A percentile compares a stretch with the other conserved stretches of the same genome.
These are phyloP conservation scores for Phytophthora niederhauseri DNA, from an alignment of 352 stramenopile species.

Conservation along the genomic window DNA sequence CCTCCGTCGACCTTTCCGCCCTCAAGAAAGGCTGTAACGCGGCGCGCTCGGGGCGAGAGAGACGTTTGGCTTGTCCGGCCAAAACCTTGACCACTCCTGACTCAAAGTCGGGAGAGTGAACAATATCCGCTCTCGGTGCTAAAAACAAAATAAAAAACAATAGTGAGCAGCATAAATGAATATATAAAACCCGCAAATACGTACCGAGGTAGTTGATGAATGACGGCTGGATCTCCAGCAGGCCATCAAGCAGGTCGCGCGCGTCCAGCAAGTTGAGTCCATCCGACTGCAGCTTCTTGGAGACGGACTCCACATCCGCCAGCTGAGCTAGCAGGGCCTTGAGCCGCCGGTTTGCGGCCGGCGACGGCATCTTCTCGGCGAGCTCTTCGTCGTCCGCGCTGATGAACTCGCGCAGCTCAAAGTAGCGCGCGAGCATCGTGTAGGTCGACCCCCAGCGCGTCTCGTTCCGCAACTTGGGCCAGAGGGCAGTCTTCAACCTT, in stretches of 20 bases:
- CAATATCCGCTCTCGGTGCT: constrained; percentile 11
- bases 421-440: constrained; percentile 9
- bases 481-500: neutral
- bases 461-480: constrained; percentile 3
- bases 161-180: constrained; percentile 1
- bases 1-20: neutral
- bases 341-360: neutral
- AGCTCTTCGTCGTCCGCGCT: constrained; percentile 10
- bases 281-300: constrained; percentile 7
- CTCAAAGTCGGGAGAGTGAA: constrained; percentile 4
- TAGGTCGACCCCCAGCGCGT: constrained; percentile 14
- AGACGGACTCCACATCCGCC: constrained; percentile 2
- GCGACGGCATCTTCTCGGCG: constrained; percentile 1
- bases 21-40: neutral
- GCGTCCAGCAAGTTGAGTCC: constrained; percentile 6
- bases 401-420: constrained; percentile 19
- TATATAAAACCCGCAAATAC: neutral
- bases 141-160: constrained; percentile 7
- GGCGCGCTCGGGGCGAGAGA: neutral
- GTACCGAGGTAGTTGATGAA: constrained; percentile 8
- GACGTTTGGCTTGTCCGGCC: neutral
- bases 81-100: constrained; percentile 13
- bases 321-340: neutral
- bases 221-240: constrained; percentile 7
- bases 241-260: neutral